These are phyloP conservation scores for Imleria badia DNA, from an alignment of 768 basidiomycete species.

Conservation along the genomic window DNA sequence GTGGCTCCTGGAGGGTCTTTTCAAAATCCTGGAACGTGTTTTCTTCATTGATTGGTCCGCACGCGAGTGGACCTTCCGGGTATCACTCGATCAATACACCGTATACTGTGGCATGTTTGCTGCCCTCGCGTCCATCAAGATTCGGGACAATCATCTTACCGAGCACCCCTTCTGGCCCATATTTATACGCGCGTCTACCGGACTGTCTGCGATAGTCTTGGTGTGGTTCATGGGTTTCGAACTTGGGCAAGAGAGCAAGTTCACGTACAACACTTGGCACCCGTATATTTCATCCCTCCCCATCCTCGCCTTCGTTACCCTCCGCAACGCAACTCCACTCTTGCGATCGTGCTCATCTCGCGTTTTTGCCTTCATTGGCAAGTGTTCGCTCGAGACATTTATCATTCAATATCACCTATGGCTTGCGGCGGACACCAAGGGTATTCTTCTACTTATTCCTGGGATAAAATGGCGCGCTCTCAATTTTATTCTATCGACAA, in stretches of 20 bases:
- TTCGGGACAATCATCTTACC: constrained; percentile 67
- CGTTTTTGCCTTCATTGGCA: constrained; percentile 79
- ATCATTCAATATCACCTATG: constrained; percentile 89
- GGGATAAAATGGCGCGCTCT: constrained; percentile 70
- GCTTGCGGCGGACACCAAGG: constrained; percentile 83
- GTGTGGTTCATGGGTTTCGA: constrained; percentile 86
- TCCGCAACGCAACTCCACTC: constrained; percentile 73
- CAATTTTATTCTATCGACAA: constrained; percentile 74
- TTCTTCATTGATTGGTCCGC: constrained; percentile 84
- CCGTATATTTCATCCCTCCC: constrained; percentile 81
- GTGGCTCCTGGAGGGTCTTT: constrained; percentile 64
- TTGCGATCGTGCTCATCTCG: constrained; percentile 70
- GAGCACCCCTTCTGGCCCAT: constrained; percentile 69
- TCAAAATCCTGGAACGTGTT: constrained; percentile 58
- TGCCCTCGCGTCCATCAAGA: constrained; percentile 71
- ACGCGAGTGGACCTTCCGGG: constrained; percentile 85
- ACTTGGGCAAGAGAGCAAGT: constrained; percentile 72
- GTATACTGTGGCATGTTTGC: constrained; percentile 85
- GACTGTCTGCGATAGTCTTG: constrained; percentile 51
- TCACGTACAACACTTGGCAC: constrained; percentile 84
- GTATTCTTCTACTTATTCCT: constrained; percentile 76
- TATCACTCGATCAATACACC: constrained; percentile 85
- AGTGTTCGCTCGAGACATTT: constrained; percentile 88
- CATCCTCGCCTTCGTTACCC: constrained; percentile 67
- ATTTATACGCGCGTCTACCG: constrained; percentile 47